Evolutionary conservation across 768 basidiomycete genomes (phyloP), one percentile per base, ranked within the genome.

Genomic region (Trametes punicea): DNA sequence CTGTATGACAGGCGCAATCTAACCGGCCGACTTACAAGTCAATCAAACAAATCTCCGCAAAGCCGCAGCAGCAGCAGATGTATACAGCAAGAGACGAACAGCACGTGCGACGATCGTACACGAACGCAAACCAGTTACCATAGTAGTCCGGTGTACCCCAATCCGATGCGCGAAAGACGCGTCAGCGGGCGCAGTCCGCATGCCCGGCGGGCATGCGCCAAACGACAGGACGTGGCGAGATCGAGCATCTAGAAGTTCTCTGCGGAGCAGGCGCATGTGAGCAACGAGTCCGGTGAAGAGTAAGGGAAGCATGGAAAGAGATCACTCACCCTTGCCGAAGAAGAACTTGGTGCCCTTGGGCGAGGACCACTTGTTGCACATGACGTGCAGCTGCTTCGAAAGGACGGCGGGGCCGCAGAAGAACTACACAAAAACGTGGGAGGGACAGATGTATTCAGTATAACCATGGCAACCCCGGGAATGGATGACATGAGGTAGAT

Each of bases 251-350:
- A 68, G 65, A 66, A 68, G 60, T 68, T 68, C 64, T 68, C 67
- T 68, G 62, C n/a, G 8, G 42, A 9, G 25, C 46, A 27, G 20
- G 36, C 9, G 21, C 31, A 20, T 33, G 49, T 11, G 2, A 20
- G 10, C 20, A 16, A n/a, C 29, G 51, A 3, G 34, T 0, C 4
- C n/a, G 23, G 6, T 6, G 18, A 25, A 3, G 26, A 25, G 41
- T 13, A 30, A 29, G 23, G 26, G 18, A 27, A 26, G 40, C n/a
- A 13, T 29, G 44, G 16, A n/a, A n/a, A n/a, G n/a, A n/a, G n/a
- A n/a, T n/a, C n/a, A 69, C 82, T 33, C 60, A 87, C 88, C 93
- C 71, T 95, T 95, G 44, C 92, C 90, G 61, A 87, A 96, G 79
- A 89, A 90, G 81, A 95, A 96, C 51, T 87, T 75, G 1, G 90